Conservation (phyloP, 768 basidiomycete species). For the Phlebiopsis gigantea region DNA sequence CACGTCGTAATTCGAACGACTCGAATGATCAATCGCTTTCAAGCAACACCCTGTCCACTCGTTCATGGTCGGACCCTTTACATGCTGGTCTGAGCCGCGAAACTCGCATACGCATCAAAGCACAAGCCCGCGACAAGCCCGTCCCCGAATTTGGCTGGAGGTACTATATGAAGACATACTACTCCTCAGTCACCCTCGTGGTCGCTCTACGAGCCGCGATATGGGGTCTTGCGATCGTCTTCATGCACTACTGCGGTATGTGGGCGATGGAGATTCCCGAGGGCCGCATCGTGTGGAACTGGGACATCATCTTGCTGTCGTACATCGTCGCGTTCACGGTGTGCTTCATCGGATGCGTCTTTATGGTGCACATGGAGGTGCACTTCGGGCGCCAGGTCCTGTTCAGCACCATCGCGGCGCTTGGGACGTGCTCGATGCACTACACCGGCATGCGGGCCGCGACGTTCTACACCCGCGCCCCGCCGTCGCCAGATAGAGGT, state of each 20-base stretch:
- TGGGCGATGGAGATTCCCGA: slow-evolving; percentile 26
- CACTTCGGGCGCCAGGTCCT: slow-evolving; percentile 23
- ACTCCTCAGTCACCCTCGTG: slow-evolving; percentile 14
- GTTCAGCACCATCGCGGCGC: slow-evolving; percentile 23
- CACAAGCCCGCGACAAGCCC: slow-evolving; percentile 22
- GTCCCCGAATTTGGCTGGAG: slow-evolving; percentile 20
- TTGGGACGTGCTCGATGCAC: slow-evolving; percentile 24
- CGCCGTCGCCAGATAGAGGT: slow-evolving; percentile 17
- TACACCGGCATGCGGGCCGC: slow-evolving; percentile 27
- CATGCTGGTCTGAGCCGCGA: slow-evolving; percentile 24
- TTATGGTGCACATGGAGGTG: slow-evolving; percentile 26
- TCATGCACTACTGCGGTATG: slow-evolving; percentile 29
- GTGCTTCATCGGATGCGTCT: slow-evolving; percentile 21
- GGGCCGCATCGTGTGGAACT: slow-evolving; percentile 21
- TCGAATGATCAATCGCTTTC: slow-evolving; percentile 9
- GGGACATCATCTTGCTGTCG: slow-evolving; percentile 19
- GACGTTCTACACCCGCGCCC: slow-evolving; percentile 22
- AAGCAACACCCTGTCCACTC: slow-evolving; percentile 17
- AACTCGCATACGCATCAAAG: slow-evolving; percentile 22
- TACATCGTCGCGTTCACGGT: slow-evolving; percentile 23
- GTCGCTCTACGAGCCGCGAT: slow-evolving; percentile 20
- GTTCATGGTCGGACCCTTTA: slow-evolving; percentile 20
- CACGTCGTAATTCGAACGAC: slow-evolving; percentile 3
- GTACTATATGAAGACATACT: slow-evolving; percentile 20
- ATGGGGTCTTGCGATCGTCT: slow-evolving; percentile 23